Base-by-base conservation (phyloP, 768 basidiomycete species). In the Naganishia kalamii region DNA sequence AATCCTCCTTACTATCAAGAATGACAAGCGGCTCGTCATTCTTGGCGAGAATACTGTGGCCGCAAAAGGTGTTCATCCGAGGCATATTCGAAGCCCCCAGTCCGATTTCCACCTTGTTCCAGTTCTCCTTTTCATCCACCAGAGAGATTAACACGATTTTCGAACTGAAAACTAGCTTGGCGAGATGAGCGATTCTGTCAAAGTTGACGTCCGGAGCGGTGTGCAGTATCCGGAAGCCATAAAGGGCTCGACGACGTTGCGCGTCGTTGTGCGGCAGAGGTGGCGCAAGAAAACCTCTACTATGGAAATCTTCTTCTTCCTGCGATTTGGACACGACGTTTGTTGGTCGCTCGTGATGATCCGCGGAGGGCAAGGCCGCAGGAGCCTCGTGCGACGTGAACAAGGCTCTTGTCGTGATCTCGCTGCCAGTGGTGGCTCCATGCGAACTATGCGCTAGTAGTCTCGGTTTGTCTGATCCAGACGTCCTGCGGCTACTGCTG, bases 201-300 rank as follows among this genome's bases (percentile, higher is more conserved):
- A 97, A 96, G 75, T 94, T 93, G 68, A 85, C 81, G 75, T 97
- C 93, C 10, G 86, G 81, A 17, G 86, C 85, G 0, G 91, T 92
- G 68, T 89, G 85, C 84, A 90, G 87, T 52, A 96, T 88, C 70
- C 92, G 91, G 80, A 90, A 93, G 69, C 90, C 89, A 79, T 93
- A 89, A 70, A 97, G 77, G 7, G 92, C 92, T 49, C 89, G 82
- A 37, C 89, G 81, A 30, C 92, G 83, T 54, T 90, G 88, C 29
- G 85, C 77, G 77, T 97, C 92, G 69, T 93, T 85, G 1, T 88
- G 87, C 5, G 92, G 90, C 68, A 86, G 83, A 2, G 92, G 92
- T 32, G 92, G 87, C 21, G 84, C 82, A 19, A 97, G 66, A 70
- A 72, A 81, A 2, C 80, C 80, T 46, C 75, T 57, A 46, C 71